Percentiles rank a stretch among this genome's conserved stretches.
phyloP scores from a whole-genome alignment of 495 filamentous ascomycete species.

The Delitschia confertaspora region DNA sequence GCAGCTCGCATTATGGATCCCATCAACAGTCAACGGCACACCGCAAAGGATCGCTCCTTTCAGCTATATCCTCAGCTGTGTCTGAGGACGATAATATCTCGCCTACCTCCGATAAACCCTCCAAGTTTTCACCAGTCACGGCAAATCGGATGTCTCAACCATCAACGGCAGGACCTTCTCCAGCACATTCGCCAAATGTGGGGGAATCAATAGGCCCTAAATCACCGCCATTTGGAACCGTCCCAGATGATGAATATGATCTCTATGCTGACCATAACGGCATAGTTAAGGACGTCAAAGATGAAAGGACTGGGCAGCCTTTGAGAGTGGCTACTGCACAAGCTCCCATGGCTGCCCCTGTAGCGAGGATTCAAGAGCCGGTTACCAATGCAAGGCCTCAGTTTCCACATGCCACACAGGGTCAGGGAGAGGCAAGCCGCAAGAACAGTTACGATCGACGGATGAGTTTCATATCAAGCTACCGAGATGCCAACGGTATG shows the following conservation, averaged over 20 bases:
- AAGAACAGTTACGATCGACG: slow-evolving; percentile 19
- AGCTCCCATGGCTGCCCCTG: background rate
- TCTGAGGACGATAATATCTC: slow-evolving; percentile 11
- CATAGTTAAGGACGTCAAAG: slow-evolving; percentile 20
- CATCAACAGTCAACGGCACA: too few species aligned
- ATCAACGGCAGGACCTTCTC: slow-evolving; percentile 3
- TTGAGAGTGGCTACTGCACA: slow-evolving; percentile 10
- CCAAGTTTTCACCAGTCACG: slow-evolving; percentile 9
- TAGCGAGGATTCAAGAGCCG: background rate
- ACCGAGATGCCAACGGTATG: slow-evolving; percentile 18
- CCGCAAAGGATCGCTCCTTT: slow-evolving; percentile 23
- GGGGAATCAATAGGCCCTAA: slow-evolving; percentile 1
- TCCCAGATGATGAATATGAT: slow-evolving; percentile 15
- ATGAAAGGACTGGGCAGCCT: slow-evolving; percentile 19
- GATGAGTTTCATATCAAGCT: slow-evolving; percentile 25
- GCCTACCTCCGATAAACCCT: slow-evolving; percentile 4
- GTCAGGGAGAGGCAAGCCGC: background rate
- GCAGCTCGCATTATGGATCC: too few species aligned
- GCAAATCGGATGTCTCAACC: slow-evolving; percentile 2
- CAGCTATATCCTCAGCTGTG: slow-evolving; percentile 17
- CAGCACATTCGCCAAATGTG: background rate
- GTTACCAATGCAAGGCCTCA: background rate
- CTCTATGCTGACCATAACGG: slow-evolving; percentile 28
- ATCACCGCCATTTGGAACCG: background rate
- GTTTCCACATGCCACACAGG: background rate